Percentiles rank a stretch among this genome's conserved stretches.
Conservation (phyloP, 1,139 yeast genomes). For the Suhomyces kunorum region DNA sequence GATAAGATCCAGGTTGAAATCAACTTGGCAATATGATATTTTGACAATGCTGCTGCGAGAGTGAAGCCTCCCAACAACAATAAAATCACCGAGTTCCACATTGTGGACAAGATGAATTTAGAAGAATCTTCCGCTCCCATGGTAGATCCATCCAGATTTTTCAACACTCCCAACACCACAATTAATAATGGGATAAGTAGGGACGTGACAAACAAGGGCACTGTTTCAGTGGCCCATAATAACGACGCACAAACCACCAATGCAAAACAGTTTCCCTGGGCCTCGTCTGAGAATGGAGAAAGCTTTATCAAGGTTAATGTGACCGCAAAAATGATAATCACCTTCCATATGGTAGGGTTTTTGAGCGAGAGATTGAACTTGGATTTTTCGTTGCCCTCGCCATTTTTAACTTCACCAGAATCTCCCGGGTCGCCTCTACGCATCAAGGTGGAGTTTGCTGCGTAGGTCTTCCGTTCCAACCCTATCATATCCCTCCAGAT, state of each 20-base stretch:
- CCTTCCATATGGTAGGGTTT: constrained; percentile 48
- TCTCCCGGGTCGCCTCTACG: constrained; percentile 18
- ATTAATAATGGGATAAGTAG: constrained; percentile 63
- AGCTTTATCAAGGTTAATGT: constrained; percentile 53
- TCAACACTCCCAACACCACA: constrained; percentile 54
- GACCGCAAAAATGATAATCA: constrained; percentile 43
- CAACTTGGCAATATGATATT: constrained; percentile 68
- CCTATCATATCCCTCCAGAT: constrained; percentile 62
- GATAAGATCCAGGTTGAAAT: constrained; percentile 66
- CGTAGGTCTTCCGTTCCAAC: constrained; percentile 31
- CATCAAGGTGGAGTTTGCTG: constrained; percentile 34
- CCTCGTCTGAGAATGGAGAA: constrained; percentile 58
- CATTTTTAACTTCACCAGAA: constrained; percentile 16
- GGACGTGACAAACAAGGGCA: constrained; percentile 70
- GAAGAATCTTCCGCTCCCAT: constrained; percentile 59
- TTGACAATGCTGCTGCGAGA: constrained; percentile 70
- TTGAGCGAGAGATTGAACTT: constrained; percentile 41
- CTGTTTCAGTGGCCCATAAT: constrained; percentile 73
- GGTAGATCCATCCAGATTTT: constrained; percentile 52
- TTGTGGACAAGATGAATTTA: constrained; percentile 52
- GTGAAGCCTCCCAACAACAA: constrained; percentile 72
- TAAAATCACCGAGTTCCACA: constrained; percentile 79
- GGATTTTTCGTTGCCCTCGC: constrained; percentile 10
- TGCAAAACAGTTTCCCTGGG: constrained; percentile 68
- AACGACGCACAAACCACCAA: constrained; percentile 67